Conservation (phyloP, 495 filamentous ascomycete species). For the Arthonia radiata region DNA sequence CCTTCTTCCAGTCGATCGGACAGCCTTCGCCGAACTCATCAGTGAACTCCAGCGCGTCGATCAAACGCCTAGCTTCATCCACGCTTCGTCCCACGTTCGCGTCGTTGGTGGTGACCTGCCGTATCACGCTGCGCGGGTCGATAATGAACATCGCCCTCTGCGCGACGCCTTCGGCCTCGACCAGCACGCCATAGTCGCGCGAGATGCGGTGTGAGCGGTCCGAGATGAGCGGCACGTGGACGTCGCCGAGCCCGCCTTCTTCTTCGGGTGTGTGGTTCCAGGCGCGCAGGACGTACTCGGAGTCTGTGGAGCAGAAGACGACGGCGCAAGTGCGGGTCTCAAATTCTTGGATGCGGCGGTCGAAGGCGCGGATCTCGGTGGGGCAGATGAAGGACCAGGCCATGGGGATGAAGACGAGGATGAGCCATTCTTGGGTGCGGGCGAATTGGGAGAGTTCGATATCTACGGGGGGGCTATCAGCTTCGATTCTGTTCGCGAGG, state of each 20-base stretch:
- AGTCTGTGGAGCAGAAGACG: slow-evolving; percentile 25
- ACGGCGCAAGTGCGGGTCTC: slow-evolving; percentile 19
- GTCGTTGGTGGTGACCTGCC: slow-evolving; percentile 33
- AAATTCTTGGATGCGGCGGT: slow-evolving; percentile 19
- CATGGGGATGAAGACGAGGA: slow-evolving; percentile 27
- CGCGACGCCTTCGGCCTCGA: slow-evolving; percentile 30
- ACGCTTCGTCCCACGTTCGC: slow-evolving; percentile 31
- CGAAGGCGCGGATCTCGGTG: slow-evolving; percentile 27
- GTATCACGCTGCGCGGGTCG: slow-evolving; percentile 26
- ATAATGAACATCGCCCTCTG: slow-evolving; percentile 34
- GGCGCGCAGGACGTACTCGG: slow-evolving; percentile 26
- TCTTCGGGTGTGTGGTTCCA: slow-evolving; percentile 25
- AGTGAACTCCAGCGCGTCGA: slow-evolving; percentile 34
- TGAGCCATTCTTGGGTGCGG: slow-evolving; percentile 19
- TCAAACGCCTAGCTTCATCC: slow-evolving; percentile 29
- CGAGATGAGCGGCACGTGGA: slow-evolving; percentile 27
- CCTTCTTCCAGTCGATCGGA: slow-evolving; percentile 5
- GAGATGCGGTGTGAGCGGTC: slow-evolving; percentile 31
- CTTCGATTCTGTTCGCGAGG: neutral
- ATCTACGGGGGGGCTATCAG: slow-evolving; percentile 3
- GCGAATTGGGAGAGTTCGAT: slow-evolving; percentile 17
- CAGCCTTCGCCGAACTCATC: slow-evolving; percentile 32
- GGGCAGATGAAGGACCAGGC: slow-evolving; percentile 30
- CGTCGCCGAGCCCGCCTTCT: slow-evolving; percentile 26
- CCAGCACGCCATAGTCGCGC: slow-evolving; percentile 29